Percentiles rank a stretch among this genome's conserved stretches.
These are phyloP conservation scores for Apiotrichum sp. DNA, from an alignment of 1,284 basidiomycete genomes.

Conservation along the genomic window DNA sequence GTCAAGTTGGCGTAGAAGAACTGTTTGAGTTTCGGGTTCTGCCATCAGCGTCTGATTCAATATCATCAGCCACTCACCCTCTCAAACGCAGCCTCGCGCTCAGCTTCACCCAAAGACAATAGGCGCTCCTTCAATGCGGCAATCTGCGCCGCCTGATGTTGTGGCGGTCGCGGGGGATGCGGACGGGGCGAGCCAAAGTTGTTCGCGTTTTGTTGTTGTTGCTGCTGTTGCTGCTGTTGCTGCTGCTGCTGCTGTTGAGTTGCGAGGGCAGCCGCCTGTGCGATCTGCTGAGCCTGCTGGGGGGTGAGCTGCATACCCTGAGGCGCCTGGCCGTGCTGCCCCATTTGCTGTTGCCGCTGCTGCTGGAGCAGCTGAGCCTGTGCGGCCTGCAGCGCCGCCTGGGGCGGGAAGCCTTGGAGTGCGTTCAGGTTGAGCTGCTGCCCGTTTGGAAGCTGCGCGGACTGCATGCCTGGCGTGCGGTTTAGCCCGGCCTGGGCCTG, in stretches of 20 bases:
- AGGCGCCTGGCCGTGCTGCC: conserved; percentile 4
- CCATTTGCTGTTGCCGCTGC: conserved; percentile 4
- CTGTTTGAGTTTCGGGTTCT: conserved; percentile 30
- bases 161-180: conserved; percentile 10
- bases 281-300: conserved; percentile 19
- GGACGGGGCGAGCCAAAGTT: conserved; percentile 31
- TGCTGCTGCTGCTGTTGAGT: neutral
- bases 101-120: conserved; percentile 27
- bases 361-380: conserved; percentile 10
- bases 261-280: conserved; percentile 11
- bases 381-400: conserved; percentile 9
- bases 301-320: conserved; percentile 17
- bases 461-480: neutral
- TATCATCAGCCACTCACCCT: conserved; percentile 18
- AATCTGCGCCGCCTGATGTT: conserved; percentile 14
- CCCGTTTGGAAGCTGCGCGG: conserved; percentile 10
- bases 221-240: conserved; percentile 4
- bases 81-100: conserved; percentile 29
- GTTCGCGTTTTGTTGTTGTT: conserved; percentile 6
- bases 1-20: conserved; percentile 24
- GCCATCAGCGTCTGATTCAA: neutral
- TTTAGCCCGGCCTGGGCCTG: conserved; percentile 5
- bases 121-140: conserved; percentile 27
- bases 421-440: conserved; percentile 1
- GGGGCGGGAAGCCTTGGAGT: conserved; percentile 6